phyloP scores from a whole-genome alignment of 2,329 filamentous ascomycete genomes.

The Trichoderma sp. region DNA sequence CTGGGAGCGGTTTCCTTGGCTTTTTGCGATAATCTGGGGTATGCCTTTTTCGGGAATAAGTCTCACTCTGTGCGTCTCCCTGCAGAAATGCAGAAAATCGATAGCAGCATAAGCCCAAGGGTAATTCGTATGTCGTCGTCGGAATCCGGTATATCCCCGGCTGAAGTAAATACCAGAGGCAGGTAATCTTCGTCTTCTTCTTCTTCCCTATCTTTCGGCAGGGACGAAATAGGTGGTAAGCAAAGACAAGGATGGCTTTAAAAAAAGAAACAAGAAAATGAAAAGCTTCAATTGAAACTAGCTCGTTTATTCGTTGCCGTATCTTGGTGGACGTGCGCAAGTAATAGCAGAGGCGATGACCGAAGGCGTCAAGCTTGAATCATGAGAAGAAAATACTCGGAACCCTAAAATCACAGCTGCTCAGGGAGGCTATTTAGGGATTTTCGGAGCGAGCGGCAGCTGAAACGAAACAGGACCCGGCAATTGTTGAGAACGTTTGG shows the following conservation, averaged over 20 bases:
- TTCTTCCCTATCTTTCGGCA: neutral
- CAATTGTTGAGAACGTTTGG: neutral
- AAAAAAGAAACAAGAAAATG: neutral
- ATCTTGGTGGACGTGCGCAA: neutral
- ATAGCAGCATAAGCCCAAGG: neutral
- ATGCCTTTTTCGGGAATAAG: neutral
- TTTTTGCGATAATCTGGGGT: neutral
- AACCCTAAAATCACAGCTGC: neutral
- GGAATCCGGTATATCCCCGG: neutral
- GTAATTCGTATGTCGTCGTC: neutral
- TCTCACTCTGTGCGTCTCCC: neutral
- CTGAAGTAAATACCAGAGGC: neutral
- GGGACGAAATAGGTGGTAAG: neutral
- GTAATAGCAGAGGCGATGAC: neutral
- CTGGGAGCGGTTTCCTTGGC: neutral
- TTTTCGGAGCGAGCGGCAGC: neutral
- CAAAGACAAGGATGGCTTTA: neutral
- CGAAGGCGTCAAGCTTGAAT: conserved; percentile 11
- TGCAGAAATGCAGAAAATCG: neutral
- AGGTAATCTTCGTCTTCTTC: neutral
- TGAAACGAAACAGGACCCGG: conserved; percentile 5
- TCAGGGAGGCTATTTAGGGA: neutral
- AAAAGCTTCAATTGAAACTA: neutral
- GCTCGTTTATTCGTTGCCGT: neutral
- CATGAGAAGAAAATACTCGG: neutral